Evolutionary conservation across 139 green algal species (phyloP).

Genomic region (Volvox africanus): DNA sequence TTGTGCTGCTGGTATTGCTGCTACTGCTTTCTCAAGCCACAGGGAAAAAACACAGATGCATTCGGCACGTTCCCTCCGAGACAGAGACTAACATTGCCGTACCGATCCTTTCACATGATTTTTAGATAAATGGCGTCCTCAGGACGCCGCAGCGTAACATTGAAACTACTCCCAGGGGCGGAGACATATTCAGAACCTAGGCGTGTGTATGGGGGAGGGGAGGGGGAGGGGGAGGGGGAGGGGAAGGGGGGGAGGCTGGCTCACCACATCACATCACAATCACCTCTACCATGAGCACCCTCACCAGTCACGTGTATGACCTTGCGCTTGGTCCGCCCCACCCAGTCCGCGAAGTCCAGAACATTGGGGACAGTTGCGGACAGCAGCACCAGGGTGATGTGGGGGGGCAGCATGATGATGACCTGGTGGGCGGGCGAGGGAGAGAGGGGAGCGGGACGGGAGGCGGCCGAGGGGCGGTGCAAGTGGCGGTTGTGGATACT

Average conservation of each 20-base stretch:
- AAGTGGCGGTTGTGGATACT: too few relatives aligned
- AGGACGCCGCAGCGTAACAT: too few relatives aligned
- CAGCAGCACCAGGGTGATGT: slow-evolving; percentile 94
- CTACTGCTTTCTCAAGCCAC: too few relatives aligned
- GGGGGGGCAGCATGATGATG: slow-evolving; percentile 99
- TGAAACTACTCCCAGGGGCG: too few relatives aligned
- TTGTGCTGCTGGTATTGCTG: too few relatives aligned
- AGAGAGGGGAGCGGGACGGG: not conserved
- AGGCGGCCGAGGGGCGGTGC: too few relatives aligned
- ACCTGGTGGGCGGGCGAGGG: slow-evolving; percentile 75
- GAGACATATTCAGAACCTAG: too few relatives aligned
- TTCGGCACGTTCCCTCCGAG: too few relatives aligned
- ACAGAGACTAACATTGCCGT: too few relatives aligned
- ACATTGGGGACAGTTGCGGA: slow-evolving; percentile 98
- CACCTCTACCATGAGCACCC: not conserved
- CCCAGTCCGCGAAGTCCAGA: slow-evolving; percentile 98
- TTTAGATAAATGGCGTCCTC: too few relatives aligned
- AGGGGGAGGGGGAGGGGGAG: not conserved
- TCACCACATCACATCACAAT: not conserved
- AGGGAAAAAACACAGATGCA: too few relatives aligned
- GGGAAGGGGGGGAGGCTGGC: not conserved
- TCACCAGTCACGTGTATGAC: slow-evolving; percentile 87
- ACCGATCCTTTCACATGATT: too few relatives aligned
- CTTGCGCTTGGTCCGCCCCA: slow-evolving; percentile 94
- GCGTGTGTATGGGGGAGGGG: not conserved